Evolutionary conservation across 768 basidiomycete species (phyloP).

Genomic region (Psilocybe subaeruginosa): DNA sequence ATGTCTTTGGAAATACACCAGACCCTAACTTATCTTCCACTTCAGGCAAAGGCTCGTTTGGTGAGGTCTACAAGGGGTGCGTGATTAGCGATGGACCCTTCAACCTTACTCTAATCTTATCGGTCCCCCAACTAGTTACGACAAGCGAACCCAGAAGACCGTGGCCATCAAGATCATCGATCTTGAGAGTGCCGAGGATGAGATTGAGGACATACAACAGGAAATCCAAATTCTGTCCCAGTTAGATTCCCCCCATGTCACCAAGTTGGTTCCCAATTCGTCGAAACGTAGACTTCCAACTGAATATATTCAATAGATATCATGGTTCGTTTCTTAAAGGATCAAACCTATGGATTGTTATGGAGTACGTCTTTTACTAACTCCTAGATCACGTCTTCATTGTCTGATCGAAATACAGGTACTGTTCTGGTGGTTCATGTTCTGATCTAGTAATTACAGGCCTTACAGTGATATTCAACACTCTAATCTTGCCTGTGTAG

Average conservation of each 20-base stretch:
- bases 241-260: constrained; percentile 94
- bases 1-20: neutral
- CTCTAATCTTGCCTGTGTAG: constrained; percentile 42
- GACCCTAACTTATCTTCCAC: constrained; percentile 5
- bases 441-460: constrained; percentile 79
- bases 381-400: constrained; percentile 11
- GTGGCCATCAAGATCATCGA: constrained; percentile 99
- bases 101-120: constrained; percentile 20
- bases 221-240: constrained; percentile 98
- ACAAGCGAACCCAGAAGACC: constrained; percentile 93
- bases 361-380: constrained; percentile 66
- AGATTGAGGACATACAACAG: constrained; percentile 99
- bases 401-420: constrained; percentile 47
- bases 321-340: constrained; percentile 97
- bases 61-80: constrained; percentile 99
- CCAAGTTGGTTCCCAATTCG: constrained; percentile 58
- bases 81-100: constrained; percentile 19
- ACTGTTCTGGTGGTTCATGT: constrained; percentile 97
- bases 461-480: neutral
- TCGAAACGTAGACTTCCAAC: constrained; percentile 13
- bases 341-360: constrained; percentile 97
- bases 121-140: constrained; percentile 61
- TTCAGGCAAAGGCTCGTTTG: constrained; percentile 96
- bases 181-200: constrained; percentile 98
- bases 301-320: constrained; percentile 54